Conservation (phyloP, 1,284 basidiomycete species). For the Austroboletus novae-zelandiae region DNA sequence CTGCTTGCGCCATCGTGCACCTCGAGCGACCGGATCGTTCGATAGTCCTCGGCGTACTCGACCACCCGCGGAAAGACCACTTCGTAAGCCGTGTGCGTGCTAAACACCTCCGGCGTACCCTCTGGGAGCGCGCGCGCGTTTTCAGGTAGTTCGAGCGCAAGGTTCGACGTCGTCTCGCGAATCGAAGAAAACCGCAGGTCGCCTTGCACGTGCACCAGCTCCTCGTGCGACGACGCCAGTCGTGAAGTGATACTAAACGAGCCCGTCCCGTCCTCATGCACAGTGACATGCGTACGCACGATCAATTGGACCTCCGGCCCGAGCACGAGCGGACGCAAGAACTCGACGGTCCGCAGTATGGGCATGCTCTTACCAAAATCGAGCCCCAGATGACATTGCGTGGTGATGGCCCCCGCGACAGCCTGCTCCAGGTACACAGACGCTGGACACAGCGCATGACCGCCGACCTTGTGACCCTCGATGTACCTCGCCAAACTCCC, state of each 20-base stretch:
- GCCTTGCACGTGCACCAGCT: constrained; percentile 48
- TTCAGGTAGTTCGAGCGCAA: constrained; percentile 37
- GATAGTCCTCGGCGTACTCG: constrained; percentile 58
- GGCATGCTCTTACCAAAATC: constrained; percentile 35
- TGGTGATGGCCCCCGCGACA: constrained; percentile 42
- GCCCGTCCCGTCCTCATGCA: constrained; percentile 38
- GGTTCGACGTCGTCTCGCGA: constrained; percentile 36
- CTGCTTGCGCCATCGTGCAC: constrained; percentile 53
- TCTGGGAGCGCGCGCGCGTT: constrained; percentile 32
- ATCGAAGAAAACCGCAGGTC: constrained; percentile 38
- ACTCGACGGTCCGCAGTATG: constrained; percentile 44
- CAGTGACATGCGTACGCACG: constrained; percentile 42
- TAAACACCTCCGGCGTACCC: constrained; percentile 45
- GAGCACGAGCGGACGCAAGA: constrained; percentile 56
- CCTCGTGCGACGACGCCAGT: constrained; percentile 29
- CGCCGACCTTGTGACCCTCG: constrained; percentile 57
- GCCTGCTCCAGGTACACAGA: constrained; percentile 64
- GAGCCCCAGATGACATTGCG: constrained; percentile 32
- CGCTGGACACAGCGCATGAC: constrained; percentile 60
- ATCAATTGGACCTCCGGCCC: constrained; percentile 30
- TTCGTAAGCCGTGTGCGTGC: constrained; percentile 57
- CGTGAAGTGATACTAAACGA: constrained; percentile 48
- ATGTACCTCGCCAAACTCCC: constrained; percentile 45
- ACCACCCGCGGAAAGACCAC: constrained; percentile 68
- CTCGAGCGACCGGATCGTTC: constrained; percentile 52